A percentile compares a stretch with the other conserved stretches of the same genome.
phyloP scores from a whole-genome alignment of 192 early-diverging fungal species.

The Coemansia sp. region DNA sequence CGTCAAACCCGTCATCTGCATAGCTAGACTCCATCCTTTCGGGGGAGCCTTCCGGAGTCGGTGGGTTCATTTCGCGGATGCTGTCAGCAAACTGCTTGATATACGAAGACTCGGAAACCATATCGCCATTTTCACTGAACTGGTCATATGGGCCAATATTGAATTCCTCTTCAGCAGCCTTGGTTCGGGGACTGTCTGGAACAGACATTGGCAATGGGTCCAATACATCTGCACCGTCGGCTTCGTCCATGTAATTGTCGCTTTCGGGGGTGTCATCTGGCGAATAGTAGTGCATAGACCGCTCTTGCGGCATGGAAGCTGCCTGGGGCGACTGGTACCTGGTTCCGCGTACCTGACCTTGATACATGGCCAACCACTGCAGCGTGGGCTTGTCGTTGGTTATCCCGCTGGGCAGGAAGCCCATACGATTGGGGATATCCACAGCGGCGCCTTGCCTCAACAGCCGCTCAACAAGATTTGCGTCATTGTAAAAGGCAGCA shows the following conservation, averaged over 20 bases:
- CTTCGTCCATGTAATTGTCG: conserved; percentile 16
- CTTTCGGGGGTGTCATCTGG: conserved; percentile 10
- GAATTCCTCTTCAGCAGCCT: conserved; percentile 23
- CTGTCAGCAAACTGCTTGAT: conserved; percentile 43
- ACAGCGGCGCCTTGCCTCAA: conserved; percentile 53
- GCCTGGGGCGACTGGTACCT: conserved; percentile 31
- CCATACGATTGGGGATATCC: conserved; percentile 54
- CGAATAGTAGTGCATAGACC: conserved; percentile 14
- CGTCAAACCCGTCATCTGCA: conserved; percentile 11
- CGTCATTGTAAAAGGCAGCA: conserved; percentile 57
- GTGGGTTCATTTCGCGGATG: conserved; percentile 1
- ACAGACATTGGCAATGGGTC: conserved; percentile 13
- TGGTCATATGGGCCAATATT: conserved; percentile 26
- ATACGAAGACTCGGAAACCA: conserved; percentile 35
- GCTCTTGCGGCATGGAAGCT: conserved; percentile 7
- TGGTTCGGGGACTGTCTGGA: conserved; percentile 10
- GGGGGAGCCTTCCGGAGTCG: neutral
- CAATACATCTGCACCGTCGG: neutral
- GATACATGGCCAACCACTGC: conserved; percentile 54
- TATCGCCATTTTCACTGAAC: conserved; percentile 39
- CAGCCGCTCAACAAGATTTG: conserved; percentile 51
- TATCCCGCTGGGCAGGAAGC: conserved; percentile 44
- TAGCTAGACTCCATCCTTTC: conserved; percentile 4
- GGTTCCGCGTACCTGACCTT: conserved; percentile 43
- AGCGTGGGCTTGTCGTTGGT: conserved; percentile 53